Conservation (phyloP, 352 stramenopile species). For the Globisporangium spinosum region DNA sequence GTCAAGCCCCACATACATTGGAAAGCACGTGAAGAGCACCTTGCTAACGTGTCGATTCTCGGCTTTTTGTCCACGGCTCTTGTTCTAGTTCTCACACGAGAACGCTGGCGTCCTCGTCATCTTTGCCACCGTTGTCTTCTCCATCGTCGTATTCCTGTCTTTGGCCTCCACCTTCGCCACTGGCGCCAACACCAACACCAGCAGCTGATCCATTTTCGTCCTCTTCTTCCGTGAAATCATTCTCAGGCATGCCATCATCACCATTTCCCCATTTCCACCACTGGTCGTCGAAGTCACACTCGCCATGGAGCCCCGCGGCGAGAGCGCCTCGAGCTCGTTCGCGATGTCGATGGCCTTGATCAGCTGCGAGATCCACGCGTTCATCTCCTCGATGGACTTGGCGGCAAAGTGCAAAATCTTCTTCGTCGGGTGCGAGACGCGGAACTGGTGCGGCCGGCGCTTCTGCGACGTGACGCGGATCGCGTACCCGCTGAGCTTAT, state of each 20-base stretch:
- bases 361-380: conserved; percentile 58
- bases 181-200: no score
- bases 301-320: conserved; percentile 6
- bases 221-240: conserved; percentile 15
- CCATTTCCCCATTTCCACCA: not conserved
- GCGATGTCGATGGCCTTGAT: conserved; percentile 59
- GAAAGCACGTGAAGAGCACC: no score
- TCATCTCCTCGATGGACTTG: conserved; percentile 62
- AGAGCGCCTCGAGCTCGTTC: conserved; percentile 41
- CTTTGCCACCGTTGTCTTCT: not conserved
- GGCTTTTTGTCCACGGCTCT: not conserved
- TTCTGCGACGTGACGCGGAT: conserved; percentile 65
- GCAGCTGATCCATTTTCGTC: not conserved
- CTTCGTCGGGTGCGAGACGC: conserved; percentile 49
- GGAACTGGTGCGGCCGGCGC: conserved; percentile 63
- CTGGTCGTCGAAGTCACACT: not conserved
- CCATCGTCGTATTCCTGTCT: not conserved
- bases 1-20: no score
- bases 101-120: not conserved
- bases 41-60: not conserved
- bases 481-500: conserved; percentile 65
- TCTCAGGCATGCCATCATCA: conserved; percentile 2
- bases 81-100: not conserved
- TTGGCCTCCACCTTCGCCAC: no score
- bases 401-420: conserved; percentile 58